phyloP scores from a whole-genome alignment of 2,329 filamentous ascomycete species.

The Alternaria ethzedia region DNA sequence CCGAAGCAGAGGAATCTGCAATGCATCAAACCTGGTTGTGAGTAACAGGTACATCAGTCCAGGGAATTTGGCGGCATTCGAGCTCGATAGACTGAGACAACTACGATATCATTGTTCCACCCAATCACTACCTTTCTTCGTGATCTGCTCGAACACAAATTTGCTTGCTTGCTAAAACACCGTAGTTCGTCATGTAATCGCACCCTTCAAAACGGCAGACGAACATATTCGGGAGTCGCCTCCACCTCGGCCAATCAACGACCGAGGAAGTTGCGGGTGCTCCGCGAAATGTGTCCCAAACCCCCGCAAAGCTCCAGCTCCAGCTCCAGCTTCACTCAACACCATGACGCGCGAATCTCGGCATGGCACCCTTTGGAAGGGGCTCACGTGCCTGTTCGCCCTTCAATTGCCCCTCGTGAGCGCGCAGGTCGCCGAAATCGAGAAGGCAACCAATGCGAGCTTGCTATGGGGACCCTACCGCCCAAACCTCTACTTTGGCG shows the following conservation, averaged over 20 bases:
- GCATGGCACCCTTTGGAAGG: constrained; percentile 26
- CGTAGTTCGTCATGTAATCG: no score
- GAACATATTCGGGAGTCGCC: no score
- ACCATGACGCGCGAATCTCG: constrained; percentile 35
- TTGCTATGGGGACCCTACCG: constrained; percentile 96
- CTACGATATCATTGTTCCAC: neutral
- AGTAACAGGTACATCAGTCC: no score
- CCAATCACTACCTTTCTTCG: no score
- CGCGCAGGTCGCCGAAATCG: constrained; percentile 46
- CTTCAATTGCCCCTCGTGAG: constrained; percentile 31
- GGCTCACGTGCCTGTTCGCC: constrained; percentile 29
- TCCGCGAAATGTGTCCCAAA: constrained; percentile 33
- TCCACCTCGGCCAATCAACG: constrained; percentile 22
- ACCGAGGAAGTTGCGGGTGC: constrained; percentile 20
- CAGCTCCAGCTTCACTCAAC: constrained; percentile 22
- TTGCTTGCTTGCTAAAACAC: neutral
- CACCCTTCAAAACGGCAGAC: no score
- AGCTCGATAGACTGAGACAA: neutral
- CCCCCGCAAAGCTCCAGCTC: constrained; percentile 14
- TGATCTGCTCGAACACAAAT: no score
- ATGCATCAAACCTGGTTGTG: no score
- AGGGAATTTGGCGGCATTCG: no score
- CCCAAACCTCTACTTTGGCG: constrained; percentile 92
- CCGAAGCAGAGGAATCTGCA: no score
- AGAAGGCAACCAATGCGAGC: constrained; percentile 73